phyloP scores from a whole-genome alignment of 257 asterid species.

The Nicotiana paniculata region DNA sequence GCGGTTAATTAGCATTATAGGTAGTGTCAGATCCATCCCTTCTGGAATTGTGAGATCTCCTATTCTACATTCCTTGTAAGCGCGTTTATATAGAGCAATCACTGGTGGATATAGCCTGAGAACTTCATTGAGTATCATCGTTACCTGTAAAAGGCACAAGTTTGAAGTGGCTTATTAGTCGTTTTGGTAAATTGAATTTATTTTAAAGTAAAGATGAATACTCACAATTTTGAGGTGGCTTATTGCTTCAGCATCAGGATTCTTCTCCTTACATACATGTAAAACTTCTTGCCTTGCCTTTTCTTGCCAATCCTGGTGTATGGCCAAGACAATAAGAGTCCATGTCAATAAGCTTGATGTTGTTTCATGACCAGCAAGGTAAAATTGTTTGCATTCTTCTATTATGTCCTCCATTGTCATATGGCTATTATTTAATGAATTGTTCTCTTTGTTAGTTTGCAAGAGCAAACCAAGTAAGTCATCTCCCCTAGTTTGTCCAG shows the following conservation, averaged over 20 bases:
- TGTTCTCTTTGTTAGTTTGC: constrained; percentile 26
- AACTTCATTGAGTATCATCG: constrained; percentile 47
- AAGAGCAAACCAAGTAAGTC: constrained; percentile 36
- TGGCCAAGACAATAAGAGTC: constrained; percentile 41
- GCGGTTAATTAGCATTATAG: constrained; percentile 34
- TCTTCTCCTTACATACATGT: constrained; percentile 21
- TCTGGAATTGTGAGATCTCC: constrained; percentile 32
- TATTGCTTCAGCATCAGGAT: constrained; percentile 31
- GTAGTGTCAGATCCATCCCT: constrained; percentile 36
- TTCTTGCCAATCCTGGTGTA: constrained; percentile 52
- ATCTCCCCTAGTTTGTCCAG: constrained; percentile 20
- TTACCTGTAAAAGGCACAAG: constrained; percentile 22
- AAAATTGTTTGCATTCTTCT: constrained; percentile 51
- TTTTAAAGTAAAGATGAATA: background rate
- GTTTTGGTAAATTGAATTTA: background rate
- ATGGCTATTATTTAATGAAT: constrained; percentile 8
- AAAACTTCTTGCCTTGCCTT: constrained; percentile 50
- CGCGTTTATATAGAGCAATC: constrained; percentile 28
- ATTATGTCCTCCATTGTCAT: constrained; percentile 48
- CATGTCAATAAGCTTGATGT: constrained; percentile 46
- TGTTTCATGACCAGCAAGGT: constrained; percentile 53
- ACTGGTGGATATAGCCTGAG: constrained; percentile 49
- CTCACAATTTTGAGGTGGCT: constrained; percentile 49
- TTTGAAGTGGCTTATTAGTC: background rate
- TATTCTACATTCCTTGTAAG: constrained; percentile 31